Conservation (phyloP, 257 asterid species). For the Haberlea rhodopensis region DNA sequence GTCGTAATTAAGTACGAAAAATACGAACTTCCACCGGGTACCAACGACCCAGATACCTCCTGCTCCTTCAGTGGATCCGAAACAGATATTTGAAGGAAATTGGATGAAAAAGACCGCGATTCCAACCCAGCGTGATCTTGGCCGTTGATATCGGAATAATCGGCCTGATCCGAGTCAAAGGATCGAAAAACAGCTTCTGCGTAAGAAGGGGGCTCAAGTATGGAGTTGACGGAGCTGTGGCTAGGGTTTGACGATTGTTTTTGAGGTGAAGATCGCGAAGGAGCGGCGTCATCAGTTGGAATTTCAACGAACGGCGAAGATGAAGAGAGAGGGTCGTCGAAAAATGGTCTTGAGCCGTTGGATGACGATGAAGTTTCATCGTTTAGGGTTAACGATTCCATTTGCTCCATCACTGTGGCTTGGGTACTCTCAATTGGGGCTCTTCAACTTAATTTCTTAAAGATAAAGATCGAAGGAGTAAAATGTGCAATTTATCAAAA, state of each 20-base stretch:
- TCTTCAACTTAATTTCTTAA: too few relatives aligned
- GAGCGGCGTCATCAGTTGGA: conserved; percentile 45
- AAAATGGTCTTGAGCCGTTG: conserved; percentile 39
- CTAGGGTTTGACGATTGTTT: conserved; percentile 48
- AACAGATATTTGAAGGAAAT: conserved; percentile 60
- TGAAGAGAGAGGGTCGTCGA: conserved; percentile 51
- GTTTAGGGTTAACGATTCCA: conserved; percentile 57
- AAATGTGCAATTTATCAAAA: too few relatives aligned
- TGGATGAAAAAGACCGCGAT: conserved; percentile 38
- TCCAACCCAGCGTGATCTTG: conserved; percentile 52
- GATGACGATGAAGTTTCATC: conserved; percentile 42
- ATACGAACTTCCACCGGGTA: conserved; percentile 57
- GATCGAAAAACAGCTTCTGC: conserved; percentile 92
- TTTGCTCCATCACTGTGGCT: conserved; percentile 33
- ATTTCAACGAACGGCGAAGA: conserved; percentile 57
- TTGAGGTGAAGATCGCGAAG: conserved; percentile 30
- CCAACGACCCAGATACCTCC: conserved; percentile 67
- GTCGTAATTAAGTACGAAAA: conserved; percentile 78
- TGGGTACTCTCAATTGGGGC: too few relatives aligned
- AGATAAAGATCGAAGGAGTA: too few relatives aligned
- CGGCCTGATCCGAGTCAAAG: conserved; percentile 54
- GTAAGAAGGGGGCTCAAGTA: conserved; percentile 99
- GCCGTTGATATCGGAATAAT: conserved; percentile 40
- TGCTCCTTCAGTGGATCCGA: conserved; percentile 81
- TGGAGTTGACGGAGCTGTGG: conserved; percentile 52